Evolutionary conservation across 148 eudicot species (phyloP).

Genomic region (Camellia lanceoleosa): DNA sequence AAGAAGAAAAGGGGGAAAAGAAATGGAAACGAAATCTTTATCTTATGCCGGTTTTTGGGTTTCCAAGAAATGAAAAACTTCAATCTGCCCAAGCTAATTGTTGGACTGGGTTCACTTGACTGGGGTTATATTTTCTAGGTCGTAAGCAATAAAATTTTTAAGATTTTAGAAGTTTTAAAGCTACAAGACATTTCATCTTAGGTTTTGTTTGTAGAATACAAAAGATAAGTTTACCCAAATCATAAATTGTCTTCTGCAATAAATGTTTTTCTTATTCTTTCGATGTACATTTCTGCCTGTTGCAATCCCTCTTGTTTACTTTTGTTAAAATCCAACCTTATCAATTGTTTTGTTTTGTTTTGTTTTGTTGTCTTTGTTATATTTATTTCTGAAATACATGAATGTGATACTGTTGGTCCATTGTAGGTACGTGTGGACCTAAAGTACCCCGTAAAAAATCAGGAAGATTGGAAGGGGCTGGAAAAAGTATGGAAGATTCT

Average conservation of each 20-base stretch:
- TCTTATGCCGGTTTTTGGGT: neutral
- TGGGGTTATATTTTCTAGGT: constrained; percentile 3
- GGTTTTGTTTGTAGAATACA: neutral
- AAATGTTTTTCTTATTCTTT: neutral
- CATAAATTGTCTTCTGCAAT: neutral
- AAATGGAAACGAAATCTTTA: neutral
- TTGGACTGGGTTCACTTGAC: constrained; percentile 1
- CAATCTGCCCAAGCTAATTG: neutral
- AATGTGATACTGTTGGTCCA: neutral
- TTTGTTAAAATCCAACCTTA: neutral
- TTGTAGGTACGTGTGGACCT: constrained; percentile 54
- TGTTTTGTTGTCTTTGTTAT: neutral
- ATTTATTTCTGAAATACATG: neutral
- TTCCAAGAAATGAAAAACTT: neutral
- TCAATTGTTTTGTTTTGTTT: neutral
- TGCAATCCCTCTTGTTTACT: neutral
- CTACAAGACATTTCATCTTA: neutral
- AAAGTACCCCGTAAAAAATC: constrained; percentile 55
- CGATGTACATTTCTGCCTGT: neutral
- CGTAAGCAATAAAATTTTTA: neutral
- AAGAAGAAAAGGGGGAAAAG: neutral
- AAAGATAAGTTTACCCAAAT: neutral
- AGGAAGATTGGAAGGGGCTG: constrained; percentile 75
- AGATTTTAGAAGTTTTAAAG: neutral
- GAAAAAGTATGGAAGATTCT: constrained; percentile 94